Evolutionary conservation across 495 filamentous ascomycete species (phyloP).

Genomic region (Penicillium alfredii): DNA sequence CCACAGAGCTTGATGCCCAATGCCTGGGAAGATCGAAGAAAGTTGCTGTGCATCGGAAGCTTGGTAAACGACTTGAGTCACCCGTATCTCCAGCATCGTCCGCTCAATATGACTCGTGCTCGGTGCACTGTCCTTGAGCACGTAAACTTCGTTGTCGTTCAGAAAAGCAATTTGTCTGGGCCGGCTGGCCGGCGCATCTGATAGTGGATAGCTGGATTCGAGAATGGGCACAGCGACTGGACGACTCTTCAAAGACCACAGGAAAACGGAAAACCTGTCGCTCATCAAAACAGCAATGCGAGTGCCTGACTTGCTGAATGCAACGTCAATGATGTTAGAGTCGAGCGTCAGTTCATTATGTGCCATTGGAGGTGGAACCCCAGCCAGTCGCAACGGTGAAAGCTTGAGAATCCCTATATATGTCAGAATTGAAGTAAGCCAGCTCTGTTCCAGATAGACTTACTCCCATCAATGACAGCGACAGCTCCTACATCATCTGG

Average conservation of each 20-base stretch:
- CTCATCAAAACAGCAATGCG: conserved; percentile 67
- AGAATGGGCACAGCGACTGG: conserved; percentile 40
- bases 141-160: conserved; percentile 40
- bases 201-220: conserved; percentile 41
- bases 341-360: conserved; percentile 63
- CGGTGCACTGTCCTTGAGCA: conserved; percentile 32
- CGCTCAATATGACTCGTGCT: conserved; percentile 32
- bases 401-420: conserved; percentile 60
- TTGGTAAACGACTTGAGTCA: conserved; percentile 27
- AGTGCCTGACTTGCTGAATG: conserved; percentile 60
- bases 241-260: conserved; percentile 53
- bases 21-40: conserved; percentile 33
- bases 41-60: conserved; percentile 33
- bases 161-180: conserved; percentile 41
- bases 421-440: conserved; percentile 7
- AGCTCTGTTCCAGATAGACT: too few relatives aligned
- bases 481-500: conserved; percentile 77
- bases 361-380: conserved; percentile 90
- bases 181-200: conserved; percentile 28
- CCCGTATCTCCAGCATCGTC: conserved; percentile 34
- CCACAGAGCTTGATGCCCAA: conserved; percentile 38
- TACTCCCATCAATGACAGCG: conserved; percentile 82
- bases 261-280: conserved; percentile 55
- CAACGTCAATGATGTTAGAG: conserved; percentile 64
- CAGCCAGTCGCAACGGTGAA: conserved; percentile 76